Evolutionary conservation across 352 stramenopile genomes (phyloP), one percentile per base, ranked within the genome.

Genomic region (Elongisporangium undulatum): DNA sequence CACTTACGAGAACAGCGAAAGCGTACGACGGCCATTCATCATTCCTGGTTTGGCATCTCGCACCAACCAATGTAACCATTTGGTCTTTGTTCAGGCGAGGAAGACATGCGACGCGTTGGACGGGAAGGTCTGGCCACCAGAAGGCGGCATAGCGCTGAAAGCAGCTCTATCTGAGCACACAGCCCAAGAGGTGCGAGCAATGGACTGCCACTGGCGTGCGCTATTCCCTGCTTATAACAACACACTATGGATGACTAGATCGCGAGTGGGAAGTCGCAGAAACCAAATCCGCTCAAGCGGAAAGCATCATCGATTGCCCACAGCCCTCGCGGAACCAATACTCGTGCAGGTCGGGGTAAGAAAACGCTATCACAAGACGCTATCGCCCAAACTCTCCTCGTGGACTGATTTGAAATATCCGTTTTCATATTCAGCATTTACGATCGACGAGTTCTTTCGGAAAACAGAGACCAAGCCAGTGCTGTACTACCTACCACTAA

Each of bases 401-500:
- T 41, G 5, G 2, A 15, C 29, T 41, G 29, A 41, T 41, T 41
- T n/a, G 29, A 41, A 9, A 15, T 1, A 41, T 15, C 13, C 5
- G 8, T 15, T 58, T 29, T 50, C 29, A 41, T 41, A 9, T 41
- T 41, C 29, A 41, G 29, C 68, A 51, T 68, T 71, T 52, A 79
- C 81, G 16, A 79, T 92, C 59, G 79, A 92, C 55, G 79, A 89
- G 19, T 82, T 90, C 41, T 92, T 94, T 61, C 63, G 77, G 24
- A 91, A 90, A 61, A 95, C 87, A 1, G 68, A 78, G 53, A 83
- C 82, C 23, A 89, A 88, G 58, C 87, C 87, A 12, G 73, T 87
- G 55, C 60, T 95, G 22, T 94, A 92, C 71, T 95, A 90, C 63
- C 62, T 94, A 49, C 83, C 87, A 21, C 62, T 91, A 17, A 81